phyloP scores from a whole-genome alignment of 2,329 filamentous ascomycete genomes.

The Aspergillus bombycis region DNA sequence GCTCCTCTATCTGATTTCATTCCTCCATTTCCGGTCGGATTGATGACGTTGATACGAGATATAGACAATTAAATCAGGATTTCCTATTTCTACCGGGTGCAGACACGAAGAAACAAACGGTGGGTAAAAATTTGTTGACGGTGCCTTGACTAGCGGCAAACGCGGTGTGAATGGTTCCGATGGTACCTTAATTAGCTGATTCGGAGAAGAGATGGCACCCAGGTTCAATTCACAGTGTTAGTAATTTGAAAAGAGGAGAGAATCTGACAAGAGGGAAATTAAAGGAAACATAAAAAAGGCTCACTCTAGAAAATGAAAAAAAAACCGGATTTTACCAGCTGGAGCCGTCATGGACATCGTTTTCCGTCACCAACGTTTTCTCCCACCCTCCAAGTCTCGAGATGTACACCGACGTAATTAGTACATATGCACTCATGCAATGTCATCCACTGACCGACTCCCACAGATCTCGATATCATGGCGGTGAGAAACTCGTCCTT shows the following conservation, averaged over 20 bases:
- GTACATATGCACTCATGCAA: slow-evolving; percentile 4
- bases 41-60: neutral
- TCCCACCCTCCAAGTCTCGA: neutral
- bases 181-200: slow-evolving; percentile 4
- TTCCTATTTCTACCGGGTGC: neutral
- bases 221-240: neutral
- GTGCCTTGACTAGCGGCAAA: slow-evolving; percentile 7
- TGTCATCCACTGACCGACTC: slow-evolving; percentile 7
- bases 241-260: neutral
- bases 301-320: neutral
- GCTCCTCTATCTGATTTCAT: neutral
- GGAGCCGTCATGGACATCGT: neutral
- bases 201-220: neutral
- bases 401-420: slow-evolving; percentile 9
- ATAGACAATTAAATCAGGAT: neutral
- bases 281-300: neutral
- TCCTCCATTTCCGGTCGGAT: neutral
- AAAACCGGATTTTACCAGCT: neutral
- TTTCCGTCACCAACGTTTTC: slow-evolving; percentile 1
- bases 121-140: neutral
- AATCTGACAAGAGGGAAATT: neutral
- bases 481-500: slow-evolving; percentile 17
- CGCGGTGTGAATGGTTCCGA: slow-evolving; percentile 3
- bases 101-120: slow-evolving; percentile 1
- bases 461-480: slow-evolving; percentile 15